A percentile compares a stretch with the other conserved stretches of the same genome.
These are phyloP conservation scores for Baudoinia panamericana DNA, from an alignment of 495 filamentous ascomycete species.

Conservation along the genomic window DNA sequence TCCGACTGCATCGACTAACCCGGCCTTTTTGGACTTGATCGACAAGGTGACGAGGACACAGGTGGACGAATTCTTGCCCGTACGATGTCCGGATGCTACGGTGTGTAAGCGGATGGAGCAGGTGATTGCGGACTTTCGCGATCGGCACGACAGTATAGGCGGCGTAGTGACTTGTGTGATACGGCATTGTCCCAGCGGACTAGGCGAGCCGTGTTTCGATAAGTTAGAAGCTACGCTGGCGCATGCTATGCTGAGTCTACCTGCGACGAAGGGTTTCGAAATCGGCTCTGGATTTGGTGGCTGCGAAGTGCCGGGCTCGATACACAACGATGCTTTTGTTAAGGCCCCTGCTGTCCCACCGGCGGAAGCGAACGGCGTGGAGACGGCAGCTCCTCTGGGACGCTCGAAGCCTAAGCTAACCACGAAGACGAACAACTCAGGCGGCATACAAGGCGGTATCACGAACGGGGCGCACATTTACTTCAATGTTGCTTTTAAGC, in stretches of 20 bases:
- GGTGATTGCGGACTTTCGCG: constrained; percentile 65
- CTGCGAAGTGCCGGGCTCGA: constrained; percentile 74
- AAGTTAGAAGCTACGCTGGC: constrained; percentile 90
- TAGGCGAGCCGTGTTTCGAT: constrained; percentile 92
- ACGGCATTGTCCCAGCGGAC: constrained; percentile 70
- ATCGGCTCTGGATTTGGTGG: constrained; percentile 89
- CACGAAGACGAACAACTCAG: constrained; percentile 92
- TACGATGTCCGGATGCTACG: constrained; percentile 66
- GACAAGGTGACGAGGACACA: constrained; percentile 59
- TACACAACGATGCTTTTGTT: constrained; percentile 88
- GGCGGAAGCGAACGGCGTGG: constrained; percentile 16
- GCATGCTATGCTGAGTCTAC: constrained; percentile 95
- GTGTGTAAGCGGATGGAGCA: constrained; percentile 61
- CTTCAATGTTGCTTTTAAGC: constrained; percentile 93
- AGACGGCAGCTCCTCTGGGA: background rate
- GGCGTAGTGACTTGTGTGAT: constrained; percentile 95
- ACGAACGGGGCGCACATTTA: constrained; percentile 89
- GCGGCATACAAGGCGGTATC: constrained; percentile 94
- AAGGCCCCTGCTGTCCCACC: constrained; percentile 31
- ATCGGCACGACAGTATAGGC: constrained; percentile 81
- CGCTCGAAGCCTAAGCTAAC: constrained; percentile 43
- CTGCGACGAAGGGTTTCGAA: constrained; percentile 94
- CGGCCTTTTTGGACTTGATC: constrained; percentile 65
- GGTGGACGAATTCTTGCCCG: constrained; percentile 73
- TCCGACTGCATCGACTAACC: constrained; percentile 65